Evolutionary conservation across 1,284 basidiomycete genomes (phyloP).

Genomic region (Naganishia albida): DNA sequence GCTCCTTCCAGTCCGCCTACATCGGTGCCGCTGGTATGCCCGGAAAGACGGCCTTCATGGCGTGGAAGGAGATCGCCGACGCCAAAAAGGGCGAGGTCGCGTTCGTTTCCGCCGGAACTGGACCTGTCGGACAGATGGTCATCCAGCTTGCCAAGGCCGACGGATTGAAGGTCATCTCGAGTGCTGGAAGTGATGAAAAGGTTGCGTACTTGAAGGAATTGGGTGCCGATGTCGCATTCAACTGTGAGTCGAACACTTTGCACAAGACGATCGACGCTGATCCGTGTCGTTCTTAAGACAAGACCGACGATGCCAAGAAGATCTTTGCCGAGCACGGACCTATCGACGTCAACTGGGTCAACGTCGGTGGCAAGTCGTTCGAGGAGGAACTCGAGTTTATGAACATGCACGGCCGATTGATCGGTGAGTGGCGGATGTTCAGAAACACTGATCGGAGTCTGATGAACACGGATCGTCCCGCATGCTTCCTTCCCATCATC

Average conservation of each 20-base stretch:
- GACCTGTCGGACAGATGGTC: slow-evolving; percentile 48
- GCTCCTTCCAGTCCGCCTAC: slow-evolving; percentile 35
- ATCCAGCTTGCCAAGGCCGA: slow-evolving; percentile 54
- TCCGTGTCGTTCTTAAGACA: slow-evolving; percentile 33
- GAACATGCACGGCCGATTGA: slow-evolving; percentile 37
- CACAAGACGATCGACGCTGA: background rate
- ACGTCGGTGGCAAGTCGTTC: slow-evolving; percentile 38
- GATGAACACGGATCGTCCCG: background rate
- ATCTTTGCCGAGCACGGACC: slow-evolving; percentile 39
- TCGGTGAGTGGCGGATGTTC: slow-evolving; percentile 29
- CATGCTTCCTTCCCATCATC: background rate
- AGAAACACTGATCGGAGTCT: background rate
- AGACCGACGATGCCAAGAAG: slow-evolving; percentile 36
- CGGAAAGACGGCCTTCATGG: slow-evolving; percentile 38
- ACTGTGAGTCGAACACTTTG: slow-evolving; percentile 38
- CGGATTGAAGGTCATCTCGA: slow-evolving; percentile 55
- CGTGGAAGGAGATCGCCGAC: slow-evolving; percentile 40
- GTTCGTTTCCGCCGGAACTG: slow-evolving; percentile 44
- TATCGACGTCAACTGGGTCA: slow-evolving; percentile 43
- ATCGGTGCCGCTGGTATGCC: slow-evolving; percentile 47
- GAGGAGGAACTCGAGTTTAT: slow-evolving; percentile 39
- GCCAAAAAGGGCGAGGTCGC: slow-evolving; percentile 42
- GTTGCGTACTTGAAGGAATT: slow-evolving; percentile 51
- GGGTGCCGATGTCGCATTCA: slow-evolving; percentile 54
- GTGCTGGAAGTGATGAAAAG: slow-evolving; percentile 55